Evolutionary conservation across 2,329 filamentous ascomycete species (phyloP).

Genomic region (Apiospora phragmitis): DNA sequence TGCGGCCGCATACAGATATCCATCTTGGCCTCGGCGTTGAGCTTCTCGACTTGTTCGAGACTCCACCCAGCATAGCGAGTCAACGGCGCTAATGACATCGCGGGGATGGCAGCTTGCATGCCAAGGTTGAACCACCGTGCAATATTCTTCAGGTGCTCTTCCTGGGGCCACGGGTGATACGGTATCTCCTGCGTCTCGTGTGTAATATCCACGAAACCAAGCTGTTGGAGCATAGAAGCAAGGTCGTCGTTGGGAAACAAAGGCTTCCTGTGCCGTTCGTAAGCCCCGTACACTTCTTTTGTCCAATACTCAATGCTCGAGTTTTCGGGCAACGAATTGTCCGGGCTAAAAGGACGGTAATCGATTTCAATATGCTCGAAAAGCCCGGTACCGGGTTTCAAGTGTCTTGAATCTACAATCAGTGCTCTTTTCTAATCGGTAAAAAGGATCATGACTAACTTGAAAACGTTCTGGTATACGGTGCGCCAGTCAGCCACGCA

Average conservation of each 20-base stretch:
- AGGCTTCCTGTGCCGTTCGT: slow-evolving; percentile 63
- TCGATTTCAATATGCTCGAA: slow-evolving; percentile 92
- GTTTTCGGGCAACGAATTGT: slow-evolving; percentile 57
- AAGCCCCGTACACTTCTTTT: slow-evolving; percentile 65
- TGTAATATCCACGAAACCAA: slow-evolving; percentile 79
- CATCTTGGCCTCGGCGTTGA: slow-evolving; percentile 63
- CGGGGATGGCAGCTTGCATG: slow-evolving; percentile 71
- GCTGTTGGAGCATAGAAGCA: slow-evolving; percentile 59
- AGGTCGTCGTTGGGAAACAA: slow-evolving; percentile 61
- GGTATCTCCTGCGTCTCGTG: slow-evolving; percentile 70
- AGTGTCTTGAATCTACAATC: slow-evolving; percentile 55
- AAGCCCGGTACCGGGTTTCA: slow-evolving; percentile 72
- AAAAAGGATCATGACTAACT: slow-evolving; percentile 45
- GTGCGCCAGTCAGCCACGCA: slow-evolving; percentile 75
- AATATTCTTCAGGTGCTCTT: slow-evolving; percentile 65
- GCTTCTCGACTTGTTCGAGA: slow-evolving; percentile 58
- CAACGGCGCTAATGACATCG: slow-evolving; percentile 73
- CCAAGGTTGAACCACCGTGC: slow-evolving; percentile 84
- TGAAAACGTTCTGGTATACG: slow-evolving; percentile 70
- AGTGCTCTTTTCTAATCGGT: slow-evolving; percentile 17
- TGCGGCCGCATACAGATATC: slow-evolving; percentile 70
- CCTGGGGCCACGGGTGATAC: slow-evolving; percentile 70
- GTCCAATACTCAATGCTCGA: slow-evolving; percentile 70
- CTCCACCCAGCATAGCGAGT: slow-evolving; percentile 64
- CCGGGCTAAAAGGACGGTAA: slow-evolving; percentile 71